Evolutionary conservation across 305 asterid genomes (phyloP), one percentile per base, ranked within the genome.

Genomic region (Rubia peregrina): DNA sequence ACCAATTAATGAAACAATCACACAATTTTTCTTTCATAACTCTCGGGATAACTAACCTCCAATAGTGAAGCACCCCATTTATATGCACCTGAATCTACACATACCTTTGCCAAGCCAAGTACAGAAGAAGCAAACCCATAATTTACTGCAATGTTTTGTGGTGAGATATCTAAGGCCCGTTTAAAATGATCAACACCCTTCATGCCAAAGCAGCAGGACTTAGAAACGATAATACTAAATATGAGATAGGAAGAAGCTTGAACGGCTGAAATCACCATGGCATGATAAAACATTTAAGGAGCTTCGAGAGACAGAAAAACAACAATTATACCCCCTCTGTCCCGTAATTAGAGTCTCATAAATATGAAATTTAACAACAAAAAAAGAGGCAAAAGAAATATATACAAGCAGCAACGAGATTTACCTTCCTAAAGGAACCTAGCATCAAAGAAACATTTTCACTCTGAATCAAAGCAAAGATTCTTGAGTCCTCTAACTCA

Each of bases 81-180:
- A 76, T 82, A 88, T 78, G 99, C 98, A 74, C 99, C 99, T 51
- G 78, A 77, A 78, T 75, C 83, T 75, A 79, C 78, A 63, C 90
- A 91, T 77, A 91, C 99, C 81, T 87, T 89, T 57, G 99, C 95
- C 76, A 94, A 81, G 74, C 89, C 90, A 82, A 91, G 93, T 73
- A 89, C 83, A 65, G 95, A 88, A 71, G 93, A 91, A 73, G 90
- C 97, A 82, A 94, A 95, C 71, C 99, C 99, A 74, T 91, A 90
- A 80, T 77, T 84, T 68, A 90, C 96, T 9, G 99, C 86, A 51
- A 81, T 84, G 80, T 89, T 89, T 72, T 74, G 72, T 56, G 97
- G 93, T 73, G 98, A 91, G 68, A 87, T 80, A 66, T 74, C 80
- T 77, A 91, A 71, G 65, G 98, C 91, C 76, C 80, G 87, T 72